Evolutionary conservation across 495 filamentous ascomycete genomes (phyloP), one percentile per base, ranked within the genome.

Genomic region (Podospora didyma): DNA sequence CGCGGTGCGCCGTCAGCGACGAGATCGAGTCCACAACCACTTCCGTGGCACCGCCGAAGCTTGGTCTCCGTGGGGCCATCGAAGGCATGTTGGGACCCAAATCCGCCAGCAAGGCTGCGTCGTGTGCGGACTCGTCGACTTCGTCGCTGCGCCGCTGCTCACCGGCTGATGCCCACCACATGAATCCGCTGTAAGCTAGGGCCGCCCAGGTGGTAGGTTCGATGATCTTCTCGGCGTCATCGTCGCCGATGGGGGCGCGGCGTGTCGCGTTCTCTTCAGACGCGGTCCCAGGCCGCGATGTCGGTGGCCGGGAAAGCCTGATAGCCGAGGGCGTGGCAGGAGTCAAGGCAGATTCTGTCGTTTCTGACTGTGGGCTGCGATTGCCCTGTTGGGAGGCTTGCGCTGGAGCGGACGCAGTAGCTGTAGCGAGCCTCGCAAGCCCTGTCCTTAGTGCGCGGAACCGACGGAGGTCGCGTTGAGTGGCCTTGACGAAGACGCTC

Each of bases 101-200:
- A 53, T 75, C 81, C 45, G 66, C 77, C 23, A 82, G 70, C 12
- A 82, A 74, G 7, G 64, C 66, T 47, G 62, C 71, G 67, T 75
- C 81, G 68, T 66, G 70, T n/a, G 69, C 69, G 46, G 70, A 65
- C 57, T 78, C 75, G 39, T 82, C 78, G 20, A 76, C 69, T 39
- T 79, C 72, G 16, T 74, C 71, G 34, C 75, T 68, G 21, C 82
- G 80, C 2, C 86, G 79, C 68, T 89, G 84, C 70, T 97, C 94
- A 47, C 94, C 94, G 1, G 94, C 94, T 1, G 90, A 92, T 0
- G 94, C 94, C 94, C 94, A 98, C 93, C 93, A 98, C 74, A 97
- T 92, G 76, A 97, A 96, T 3, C 88, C 87, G 23, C 81, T 84
- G 66, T 97, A 97, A 9, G 92, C 92, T 12, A 96, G 81, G 7